Percentiles rank a stretch among this genome's conserved stretches.
phyloP scores from a whole-genome alignment of 192 early-diverging fungal species.

The Mortierella hygrophila region DNA sequence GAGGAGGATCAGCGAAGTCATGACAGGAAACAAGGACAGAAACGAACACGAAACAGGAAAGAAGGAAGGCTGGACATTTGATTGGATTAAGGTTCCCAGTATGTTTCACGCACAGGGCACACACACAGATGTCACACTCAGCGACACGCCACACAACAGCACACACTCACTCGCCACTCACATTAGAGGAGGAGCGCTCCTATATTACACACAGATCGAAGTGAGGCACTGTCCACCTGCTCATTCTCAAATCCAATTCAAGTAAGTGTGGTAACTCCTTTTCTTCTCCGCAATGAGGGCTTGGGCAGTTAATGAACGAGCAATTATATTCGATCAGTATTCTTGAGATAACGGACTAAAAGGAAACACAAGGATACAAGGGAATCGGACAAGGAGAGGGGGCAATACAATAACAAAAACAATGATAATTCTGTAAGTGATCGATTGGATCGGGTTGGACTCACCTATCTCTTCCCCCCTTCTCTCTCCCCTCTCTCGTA shows the following conservation, averaged over 20 bases:
- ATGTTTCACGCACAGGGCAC: conserved; percentile 4
- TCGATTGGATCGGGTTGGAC: neutral
- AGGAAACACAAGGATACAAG: neutral
- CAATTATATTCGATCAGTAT: conserved; percentile 6
- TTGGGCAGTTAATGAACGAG: neutral
- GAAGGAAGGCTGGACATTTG: neutral
- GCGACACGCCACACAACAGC: neutral
- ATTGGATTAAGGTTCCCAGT: neutral
- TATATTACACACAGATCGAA: neutral
- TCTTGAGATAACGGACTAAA: neutral
- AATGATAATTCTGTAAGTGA: neutral
- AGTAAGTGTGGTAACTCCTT: neutral
- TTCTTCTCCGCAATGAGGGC: neutral
- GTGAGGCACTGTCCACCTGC: neutral
- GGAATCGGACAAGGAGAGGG: neutral
- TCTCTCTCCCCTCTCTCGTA: neutral
- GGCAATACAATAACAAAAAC: neutral
- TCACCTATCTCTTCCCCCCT: neutral
- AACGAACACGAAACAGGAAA: neutral
- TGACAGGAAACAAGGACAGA: neutral
- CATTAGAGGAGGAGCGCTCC: neutral
- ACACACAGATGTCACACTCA: neutral
- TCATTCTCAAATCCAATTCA: neutral
- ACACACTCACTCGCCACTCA: neutral
- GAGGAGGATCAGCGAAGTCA: neutral